Evolutionary conservation across 2,329 filamentous ascomycete species (phyloP).

Genomic region (Clonostachys chloroleuca): DNA sequence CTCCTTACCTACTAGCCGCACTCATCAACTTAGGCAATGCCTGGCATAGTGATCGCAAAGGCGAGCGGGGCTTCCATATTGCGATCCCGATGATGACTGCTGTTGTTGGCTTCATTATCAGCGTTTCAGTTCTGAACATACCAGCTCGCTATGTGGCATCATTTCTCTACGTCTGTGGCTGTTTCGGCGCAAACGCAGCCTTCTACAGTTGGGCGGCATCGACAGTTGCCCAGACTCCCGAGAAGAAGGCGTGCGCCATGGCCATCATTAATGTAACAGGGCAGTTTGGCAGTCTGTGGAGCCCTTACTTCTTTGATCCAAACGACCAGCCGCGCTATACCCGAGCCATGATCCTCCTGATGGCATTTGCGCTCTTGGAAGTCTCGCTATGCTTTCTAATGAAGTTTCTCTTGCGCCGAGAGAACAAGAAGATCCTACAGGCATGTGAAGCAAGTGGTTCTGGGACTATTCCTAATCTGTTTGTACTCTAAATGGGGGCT

Average conservation of each 20-base stretch:
- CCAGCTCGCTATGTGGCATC: slow-evolving; percentile 2
- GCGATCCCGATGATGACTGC: slow-evolving; percentile 6
- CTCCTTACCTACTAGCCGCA: slow-evolving; percentile 12
- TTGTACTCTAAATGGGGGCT: too few species aligned
- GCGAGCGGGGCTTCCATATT: slow-evolving; percentile 10
- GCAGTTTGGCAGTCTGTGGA: slow-evolving; percentile 53
- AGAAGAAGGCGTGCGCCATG: slow-evolving; percentile 9
- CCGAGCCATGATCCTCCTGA: slow-evolving; percentile 14
- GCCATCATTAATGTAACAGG: slow-evolving; percentile 4
- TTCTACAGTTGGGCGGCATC: slow-evolving; percentile 7
- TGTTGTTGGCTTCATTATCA: slow-evolving; percentile 12
- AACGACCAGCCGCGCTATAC: slow-evolving; percentile 12
- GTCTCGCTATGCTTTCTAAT: too few species aligned
- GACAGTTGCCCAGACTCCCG: slow-evolving; percentile 8
- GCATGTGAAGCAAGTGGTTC: neutral
- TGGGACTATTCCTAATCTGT: too few species aligned
- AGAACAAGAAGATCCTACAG: neutral
- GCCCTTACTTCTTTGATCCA: slow-evolving; percentile 47
- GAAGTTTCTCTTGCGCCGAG: neutral
- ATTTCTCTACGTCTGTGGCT: slow-evolving; percentile 5
- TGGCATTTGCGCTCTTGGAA: slow-evolving; percentile 2
- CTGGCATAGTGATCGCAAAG: slow-evolving; percentile 10
- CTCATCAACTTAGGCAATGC: slow-evolving; percentile 6
- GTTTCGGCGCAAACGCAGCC: slow-evolving; percentile 6
- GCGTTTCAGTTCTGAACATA: slow-evolving; percentile 6